Evolutionary conservation across 495 filamentous ascomycete species (phyloP), one percentile per base, ranked within the genome.

Genomic region (Daldinia vernicosa): DNA sequence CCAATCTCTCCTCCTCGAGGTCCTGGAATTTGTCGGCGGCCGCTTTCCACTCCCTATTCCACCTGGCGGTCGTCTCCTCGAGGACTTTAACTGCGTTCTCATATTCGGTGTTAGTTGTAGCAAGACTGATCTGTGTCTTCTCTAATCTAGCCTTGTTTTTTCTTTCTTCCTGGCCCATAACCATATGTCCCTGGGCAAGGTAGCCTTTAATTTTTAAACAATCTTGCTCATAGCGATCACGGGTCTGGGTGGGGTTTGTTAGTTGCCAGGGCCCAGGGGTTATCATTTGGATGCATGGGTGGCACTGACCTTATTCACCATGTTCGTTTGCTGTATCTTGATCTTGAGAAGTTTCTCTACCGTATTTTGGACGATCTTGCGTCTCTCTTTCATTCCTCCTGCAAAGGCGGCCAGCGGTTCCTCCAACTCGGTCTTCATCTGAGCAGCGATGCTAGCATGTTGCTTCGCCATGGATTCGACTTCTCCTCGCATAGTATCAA

Each of bases 11-110:
- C 78, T 98, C 96, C 80, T 99, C 96, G 9, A 99, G 88, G 74
- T 99, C 96, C 88, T 99, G 96, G 80, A 99, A 99, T 87, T 98
- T 98, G 88, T 99, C 96, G 76, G 96, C 97, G 12, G 94, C 95
- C 22, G 89, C 87, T 82, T 98, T 98, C 96, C 96, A 99, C 75
- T 98, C 94, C 69, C 93, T 86, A 74, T 99, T 98, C 96, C 96
- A 99, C 47, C 94, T 88, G 3, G 89, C 90, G 9, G 96, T 99
- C 0, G 96, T 99, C 67, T 97, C 95, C 76, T 98, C 93, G n/a
- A 99, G 86, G 0, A 89, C 84, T 75, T 98, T 97, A 32, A 98
- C 89, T 1, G 95, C 93, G 26, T 87, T 86, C 77, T 99, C 94
- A 76, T 99, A 99, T 67, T 99, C 96, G 45, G 88, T 87, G 80